A percentile compares a stretch with the other conserved stretches of the same genome.
These are phyloP conservation scores for Polygonum maritimum DNA, from an alignment of 148 eudicot genomes.

Conservation along the genomic window DNA sequence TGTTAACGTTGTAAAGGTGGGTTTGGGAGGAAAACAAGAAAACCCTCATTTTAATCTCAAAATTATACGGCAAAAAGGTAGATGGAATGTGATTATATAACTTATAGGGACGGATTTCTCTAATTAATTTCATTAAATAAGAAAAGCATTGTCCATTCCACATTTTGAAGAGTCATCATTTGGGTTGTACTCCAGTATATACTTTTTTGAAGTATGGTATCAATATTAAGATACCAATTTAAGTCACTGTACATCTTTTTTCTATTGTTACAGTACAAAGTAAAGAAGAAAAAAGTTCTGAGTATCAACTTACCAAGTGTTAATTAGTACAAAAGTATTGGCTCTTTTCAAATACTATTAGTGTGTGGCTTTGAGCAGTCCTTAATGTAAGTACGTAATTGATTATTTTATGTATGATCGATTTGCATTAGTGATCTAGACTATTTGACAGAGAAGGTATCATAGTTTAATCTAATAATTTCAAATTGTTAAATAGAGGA, in stretches of 20 bases:
- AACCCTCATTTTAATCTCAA: not conserved
- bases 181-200: not conserved
- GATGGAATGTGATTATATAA: not conserved
- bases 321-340: not conserved
- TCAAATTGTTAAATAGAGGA: not conserved
- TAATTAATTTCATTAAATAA: not conserved
- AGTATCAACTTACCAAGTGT: not conserved
- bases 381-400: not conserved
- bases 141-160: not conserved
- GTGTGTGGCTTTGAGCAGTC: not conserved
- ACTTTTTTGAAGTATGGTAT: not conserved
- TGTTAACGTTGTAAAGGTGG: not conserved
- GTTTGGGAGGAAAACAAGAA: not conserved
- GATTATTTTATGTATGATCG: not conserved
- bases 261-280: not conserved
- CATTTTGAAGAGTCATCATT: conserved; percentile 1
- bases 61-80: not conserved
- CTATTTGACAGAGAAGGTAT: not conserved
- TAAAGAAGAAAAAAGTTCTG: not conserved
- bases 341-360: not conserved
- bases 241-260: not conserved
- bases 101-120: not conserved
- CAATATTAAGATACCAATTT: not conserved
- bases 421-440: not conserved
- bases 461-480: not conserved